phyloP scores from a whole-genome alignment of 148 eudicot genomes.

The Silene conica region DNA sequence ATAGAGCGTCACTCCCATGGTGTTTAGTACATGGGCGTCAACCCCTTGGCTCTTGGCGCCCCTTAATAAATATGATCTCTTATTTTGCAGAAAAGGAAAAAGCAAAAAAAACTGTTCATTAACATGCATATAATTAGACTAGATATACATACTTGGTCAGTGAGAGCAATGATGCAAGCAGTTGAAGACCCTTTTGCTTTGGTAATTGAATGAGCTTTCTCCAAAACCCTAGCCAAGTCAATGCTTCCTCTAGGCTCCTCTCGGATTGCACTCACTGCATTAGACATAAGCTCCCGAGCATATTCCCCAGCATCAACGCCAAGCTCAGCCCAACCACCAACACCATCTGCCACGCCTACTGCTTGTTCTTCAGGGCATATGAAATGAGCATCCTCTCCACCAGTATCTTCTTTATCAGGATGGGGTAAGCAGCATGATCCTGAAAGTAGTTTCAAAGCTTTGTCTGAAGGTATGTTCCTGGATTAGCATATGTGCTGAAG shows the following conservation, averaged over 20 bases:
- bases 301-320: slow-evolving; percentile 64
- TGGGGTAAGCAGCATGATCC: slow-evolving; percentile 71
- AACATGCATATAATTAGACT: not conserved
- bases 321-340: slow-evolving; percentile 71
- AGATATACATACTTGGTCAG: slow-evolving; percentile 42
- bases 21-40: too few species aligned
- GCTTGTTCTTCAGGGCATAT: slow-evolving; percentile 57
- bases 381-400: slow-evolving; percentile 81
- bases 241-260: slow-evolving; percentile 66
- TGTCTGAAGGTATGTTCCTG: slow-evolving; percentile 35
- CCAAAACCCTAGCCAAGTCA: slow-evolving; percentile 63
- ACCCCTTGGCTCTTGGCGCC: too few species aligned
- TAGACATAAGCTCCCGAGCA: slow-evolving; percentile 67
- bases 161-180: slow-evolving; percentile 69
- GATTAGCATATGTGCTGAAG: slow-evolving; percentile 9
- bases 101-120: not conserved
- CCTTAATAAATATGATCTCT: too few species aligned
- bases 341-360: slow-evolving; percentile 74
- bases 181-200: slow-evolving; percentile 69
- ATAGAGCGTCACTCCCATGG: too few species aligned
- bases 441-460: slow-evolving; percentile 50
- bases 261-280: slow-evolving; percentile 51
- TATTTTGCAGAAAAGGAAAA: not conserved
- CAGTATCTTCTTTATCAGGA: slow-evolving; percentile 76
- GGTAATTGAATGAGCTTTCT: slow-evolving; percentile 62